Evolutionary conservation across 1,139 yeast genomes (phyloP).

Genomic region (Pichia sp.): DNA sequence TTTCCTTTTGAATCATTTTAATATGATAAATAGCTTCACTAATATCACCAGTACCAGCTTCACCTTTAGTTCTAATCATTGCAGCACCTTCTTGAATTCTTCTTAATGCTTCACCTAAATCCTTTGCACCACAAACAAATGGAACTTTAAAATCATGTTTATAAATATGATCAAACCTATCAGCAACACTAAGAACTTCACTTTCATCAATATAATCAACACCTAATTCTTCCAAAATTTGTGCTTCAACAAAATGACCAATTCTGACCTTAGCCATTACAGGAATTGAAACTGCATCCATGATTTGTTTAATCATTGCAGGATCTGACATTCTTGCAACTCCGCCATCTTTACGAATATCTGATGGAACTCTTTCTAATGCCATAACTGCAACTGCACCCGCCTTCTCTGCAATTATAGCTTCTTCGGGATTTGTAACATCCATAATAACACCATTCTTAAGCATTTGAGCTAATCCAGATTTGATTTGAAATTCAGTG

Average conservation of each 20-base stretch:
- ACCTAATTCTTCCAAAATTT: constrained; percentile 64
- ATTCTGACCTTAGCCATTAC: constrained; percentile 89
- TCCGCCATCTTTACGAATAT: constrained; percentile 76
- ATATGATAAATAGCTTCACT: constrained; percentile 83
- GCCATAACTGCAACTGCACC: constrained; percentile 95
- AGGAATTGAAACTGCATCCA: constrained; percentile 66
- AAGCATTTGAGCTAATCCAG: constrained; percentile 85
- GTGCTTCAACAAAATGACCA: constrained; percentile 83
- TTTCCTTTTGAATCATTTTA: constrained; percentile 51
- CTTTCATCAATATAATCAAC: constrained; percentile 83
- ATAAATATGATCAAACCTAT: constrained; percentile 58
- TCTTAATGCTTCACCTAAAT: constrained; percentile 80
- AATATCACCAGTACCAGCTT: constrained; percentile 86
- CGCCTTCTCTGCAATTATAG: constrained; percentile 68
- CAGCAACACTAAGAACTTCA: constrained; percentile 81
- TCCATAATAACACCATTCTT: constrained; percentile 72
- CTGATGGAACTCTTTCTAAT: constrained; percentile 80
- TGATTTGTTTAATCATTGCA: constrained; percentile 68
- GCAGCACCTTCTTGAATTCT: constrained; percentile 83
- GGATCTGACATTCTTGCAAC: constrained; percentile 91
- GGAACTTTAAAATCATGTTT: constrained; percentile 65
- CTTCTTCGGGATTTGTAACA: constrained; percentile 55
- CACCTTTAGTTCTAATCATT: constrained; percentile 84
- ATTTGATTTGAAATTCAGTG: constrained; percentile 37
- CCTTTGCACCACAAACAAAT: constrained; percentile 81